phyloP scores from a whole-genome alignment of 1,284 basidiomycete genomes.

The Rhodotorula sp. region DNA sequence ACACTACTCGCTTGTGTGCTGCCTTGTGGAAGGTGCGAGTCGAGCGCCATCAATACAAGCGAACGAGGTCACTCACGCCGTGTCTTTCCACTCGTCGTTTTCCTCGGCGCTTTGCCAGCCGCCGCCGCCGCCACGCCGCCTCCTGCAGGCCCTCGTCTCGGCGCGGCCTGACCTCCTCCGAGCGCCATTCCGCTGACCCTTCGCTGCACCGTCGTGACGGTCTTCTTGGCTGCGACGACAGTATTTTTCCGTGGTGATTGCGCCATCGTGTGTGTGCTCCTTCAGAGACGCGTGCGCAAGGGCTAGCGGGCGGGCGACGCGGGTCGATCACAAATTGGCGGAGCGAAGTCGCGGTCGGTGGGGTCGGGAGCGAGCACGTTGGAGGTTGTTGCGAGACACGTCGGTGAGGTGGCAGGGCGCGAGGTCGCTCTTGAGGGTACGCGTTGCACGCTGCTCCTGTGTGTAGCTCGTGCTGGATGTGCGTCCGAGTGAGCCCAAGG shows the following conservation, averaged over 20 bases:
- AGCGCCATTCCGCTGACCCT: not conserved
- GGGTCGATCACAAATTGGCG: constrained; percentile 13
- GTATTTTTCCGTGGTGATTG: constrained; percentile 12
- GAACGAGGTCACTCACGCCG: not conserved
- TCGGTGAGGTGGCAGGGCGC: no score
- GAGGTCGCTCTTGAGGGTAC: no score
- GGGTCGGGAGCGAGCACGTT: not conserved
- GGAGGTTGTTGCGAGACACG: not conserved
- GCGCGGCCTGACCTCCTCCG: not conserved
- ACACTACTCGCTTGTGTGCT: not conserved
- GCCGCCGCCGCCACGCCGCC: not conserved
- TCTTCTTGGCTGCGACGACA: constrained; percentile 1
- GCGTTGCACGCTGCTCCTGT: no score
- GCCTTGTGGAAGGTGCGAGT: no score
- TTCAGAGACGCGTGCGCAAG: not conserved
- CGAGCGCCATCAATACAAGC: no score
- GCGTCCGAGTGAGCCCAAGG: no score
- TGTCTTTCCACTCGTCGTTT: constrained; percentile 1
- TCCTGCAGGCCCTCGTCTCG: not conserved
- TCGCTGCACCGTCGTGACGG: not conserved
- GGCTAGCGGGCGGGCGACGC: not conserved
- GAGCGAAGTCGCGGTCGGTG: not conserved
- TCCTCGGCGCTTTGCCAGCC: constrained; percentile 6
- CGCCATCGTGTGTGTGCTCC: not conserved
- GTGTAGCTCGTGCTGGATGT: no score